Conservation (phyloP, 2,329 filamentous ascomycete species). For the Achaetomium macrosporum region DNA sequence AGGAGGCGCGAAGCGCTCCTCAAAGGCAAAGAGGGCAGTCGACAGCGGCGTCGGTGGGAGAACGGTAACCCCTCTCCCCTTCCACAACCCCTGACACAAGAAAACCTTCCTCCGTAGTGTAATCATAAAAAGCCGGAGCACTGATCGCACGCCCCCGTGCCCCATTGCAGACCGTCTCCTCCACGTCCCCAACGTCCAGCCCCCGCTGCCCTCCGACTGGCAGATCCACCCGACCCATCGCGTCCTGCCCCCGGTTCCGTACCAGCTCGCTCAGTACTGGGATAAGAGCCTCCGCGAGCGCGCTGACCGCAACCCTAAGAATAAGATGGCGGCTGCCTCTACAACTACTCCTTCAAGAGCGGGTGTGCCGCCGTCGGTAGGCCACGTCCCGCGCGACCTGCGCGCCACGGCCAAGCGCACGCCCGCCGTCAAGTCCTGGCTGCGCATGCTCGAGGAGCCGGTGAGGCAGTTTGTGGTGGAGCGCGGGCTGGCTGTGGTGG, state of each 20-base stretch:
- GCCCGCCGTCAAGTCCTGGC: conserved; percentile 70
- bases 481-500: conserved; percentile 22
- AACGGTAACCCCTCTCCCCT: conserved; percentile 58
- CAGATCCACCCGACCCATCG: conserved; percentile 75
- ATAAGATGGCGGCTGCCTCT: not conserved
- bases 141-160: not conserved
- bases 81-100: not conserved
- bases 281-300: conserved; percentile 53
- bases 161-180: conserved; percentile 66
- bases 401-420: conserved; percentile 73
- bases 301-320: conserved; percentile 29
- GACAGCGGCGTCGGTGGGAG: conserved; percentile 86
- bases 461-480: conserved; percentile 69
- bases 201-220: conserved; percentile 79
- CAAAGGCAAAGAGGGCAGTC: conserved; percentile 85
- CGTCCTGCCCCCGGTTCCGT: conserved; percentile 66
- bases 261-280: conserved; percentile 84
- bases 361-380: conserved; percentile 29
- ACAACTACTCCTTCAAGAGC: conserved; percentile 6
- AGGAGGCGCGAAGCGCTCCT: conserved; percentile 65
- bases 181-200: conserved; percentile 77
- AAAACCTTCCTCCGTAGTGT: too few relatives aligned
- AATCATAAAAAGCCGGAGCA: too few relatives aligned
- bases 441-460: conserved; percentile 79
- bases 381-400: conserved; percentile 70